Percentiles rank a stretch among this genome's conserved stretches.
phyloP scores from a whole-genome alignment of 2,329 filamentous ascomycete species.

The Beauveria brongniartii region DNA sequence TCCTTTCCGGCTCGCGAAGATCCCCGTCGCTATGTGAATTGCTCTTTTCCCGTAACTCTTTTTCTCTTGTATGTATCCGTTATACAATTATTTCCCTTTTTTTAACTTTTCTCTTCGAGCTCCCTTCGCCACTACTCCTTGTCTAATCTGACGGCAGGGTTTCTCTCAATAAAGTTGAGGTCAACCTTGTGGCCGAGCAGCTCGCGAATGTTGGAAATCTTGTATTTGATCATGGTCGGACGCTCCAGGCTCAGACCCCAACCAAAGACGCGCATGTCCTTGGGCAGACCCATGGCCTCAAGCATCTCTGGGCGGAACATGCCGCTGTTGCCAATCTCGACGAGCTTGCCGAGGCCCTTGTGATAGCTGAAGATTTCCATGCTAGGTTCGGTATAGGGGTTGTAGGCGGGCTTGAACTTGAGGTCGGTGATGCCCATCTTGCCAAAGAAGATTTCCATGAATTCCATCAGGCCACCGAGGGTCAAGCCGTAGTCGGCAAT shows the following conservation, averaged over 20 bases:
- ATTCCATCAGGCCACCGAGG: slow-evolving; percentile 81
- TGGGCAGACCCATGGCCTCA: slow-evolving; percentile 86
- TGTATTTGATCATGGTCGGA: slow-evolving; percentile 96
- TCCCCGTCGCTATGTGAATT: background rate
- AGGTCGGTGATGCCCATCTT: slow-evolving; percentile 86
- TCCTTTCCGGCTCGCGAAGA: background rate
- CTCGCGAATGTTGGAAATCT: slow-evolving; percentile 83
- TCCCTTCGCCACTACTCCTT: slow-evolving; percentile 51
- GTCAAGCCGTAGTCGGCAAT: slow-evolving; percentile 95
- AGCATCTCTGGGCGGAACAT: slow-evolving; percentile 99
- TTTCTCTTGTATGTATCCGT: background rate
- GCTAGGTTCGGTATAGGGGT: slow-evolving; percentile 88
- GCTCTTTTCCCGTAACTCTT: background rate
- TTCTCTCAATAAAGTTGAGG: slow-evolving; percentile 82
- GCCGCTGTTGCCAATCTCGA: slow-evolving; percentile 95
- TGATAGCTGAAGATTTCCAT: slow-evolving; percentile 99
- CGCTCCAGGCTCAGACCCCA: slow-evolving; percentile 88
- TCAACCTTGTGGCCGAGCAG: slow-evolving; percentile 93
- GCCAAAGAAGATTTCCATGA: slow-evolving; percentile 91
- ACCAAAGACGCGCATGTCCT: slow-evolving; percentile 86
- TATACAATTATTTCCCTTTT: slow-evolving; percentile 1
- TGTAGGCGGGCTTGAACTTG: slow-evolving; percentile 92
- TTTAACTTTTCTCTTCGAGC: background rate
- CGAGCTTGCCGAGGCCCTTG: slow-evolving; percentile 72
- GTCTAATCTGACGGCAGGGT: slow-evolving; percentile 83